Evolutionary conservation across 129 eudicot genomes (phyloP).

Genomic region (Dittrichia graveolens): DNA sequence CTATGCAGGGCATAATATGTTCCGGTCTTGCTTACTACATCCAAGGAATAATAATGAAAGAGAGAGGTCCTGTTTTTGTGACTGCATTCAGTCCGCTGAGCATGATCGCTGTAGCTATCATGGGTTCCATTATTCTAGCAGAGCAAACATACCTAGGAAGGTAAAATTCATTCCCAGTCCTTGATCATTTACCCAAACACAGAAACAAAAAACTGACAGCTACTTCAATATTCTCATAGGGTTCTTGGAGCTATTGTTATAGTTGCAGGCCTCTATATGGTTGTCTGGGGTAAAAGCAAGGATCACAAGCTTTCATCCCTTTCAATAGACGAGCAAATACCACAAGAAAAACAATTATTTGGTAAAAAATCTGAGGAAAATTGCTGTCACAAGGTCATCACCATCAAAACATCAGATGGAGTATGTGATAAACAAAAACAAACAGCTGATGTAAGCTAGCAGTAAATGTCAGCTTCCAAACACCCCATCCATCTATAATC

Average conservation of each 20-base stretch:
- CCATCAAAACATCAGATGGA: slow-evolving; percentile 39
- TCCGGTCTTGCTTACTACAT: slow-evolving; percentile 88
- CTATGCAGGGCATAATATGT: slow-evolving; percentile 74
- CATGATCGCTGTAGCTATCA: slow-evolving; percentile 73
- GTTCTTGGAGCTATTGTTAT: slow-evolving; percentile 79
- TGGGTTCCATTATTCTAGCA: slow-evolving; percentile 66
- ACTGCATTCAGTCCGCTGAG: slow-evolving; percentile 83
- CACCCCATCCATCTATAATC: slow-evolving; percentile 22
- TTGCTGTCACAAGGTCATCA: slow-evolving; percentile 41
- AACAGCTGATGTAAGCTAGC: slow-evolving; percentile 26
- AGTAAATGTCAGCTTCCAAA: slow-evolving; percentile 11
- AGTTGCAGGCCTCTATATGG: slow-evolving; percentile 79
- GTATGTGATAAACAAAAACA: slow-evolving; percentile 31
- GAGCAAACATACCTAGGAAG: slow-evolving; percentile 72
- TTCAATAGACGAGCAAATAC: slow-evolving; percentile 38
- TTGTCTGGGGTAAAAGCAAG: slow-evolving; percentile 94
- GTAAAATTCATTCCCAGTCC: slow-evolving; percentile 37
- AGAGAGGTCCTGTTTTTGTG: slow-evolving; percentile 82
- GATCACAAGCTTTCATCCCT: slow-evolving; percentile 50
- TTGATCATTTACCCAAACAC: slow-evolving; percentile 1
- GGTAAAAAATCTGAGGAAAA: slow-evolving; percentile 27
- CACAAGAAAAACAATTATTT: slow-evolving; percentile 34
- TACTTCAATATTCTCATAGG: slow-evolving; percentile 47
- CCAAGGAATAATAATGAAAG: slow-evolving; percentile 84
- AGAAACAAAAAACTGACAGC: not conserved